Conservation (phyloP, 805 yeast species). For the Candida oleophila region DNA sequence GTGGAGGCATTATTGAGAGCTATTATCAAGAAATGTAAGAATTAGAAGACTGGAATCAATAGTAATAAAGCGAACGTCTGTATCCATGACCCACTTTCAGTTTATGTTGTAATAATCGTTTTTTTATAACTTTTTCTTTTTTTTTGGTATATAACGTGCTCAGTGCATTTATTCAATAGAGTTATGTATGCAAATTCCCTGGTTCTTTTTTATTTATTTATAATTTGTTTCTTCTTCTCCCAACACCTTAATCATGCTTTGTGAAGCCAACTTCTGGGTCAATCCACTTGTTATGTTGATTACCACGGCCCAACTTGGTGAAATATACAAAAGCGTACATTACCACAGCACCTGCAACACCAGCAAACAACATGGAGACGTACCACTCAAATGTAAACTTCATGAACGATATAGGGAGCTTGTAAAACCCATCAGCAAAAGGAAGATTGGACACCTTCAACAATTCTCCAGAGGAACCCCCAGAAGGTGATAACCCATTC, state of each 20-base stretch:
- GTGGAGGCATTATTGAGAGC: constrained; percentile 35
- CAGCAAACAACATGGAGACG: not conserved
- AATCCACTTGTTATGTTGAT: constrained; percentile 6
- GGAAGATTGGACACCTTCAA: constrained; percentile 26
- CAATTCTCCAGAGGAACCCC: constrained; percentile 13
- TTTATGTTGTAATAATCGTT: no score
- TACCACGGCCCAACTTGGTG: constrained; percentile 6
- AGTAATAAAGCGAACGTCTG: not conserved
- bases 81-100: not conserved
- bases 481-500: constrained; percentile 20
- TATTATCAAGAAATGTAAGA: constrained; percentile 36
- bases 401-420: constrained; percentile 22
- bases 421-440: constrained; percentile 39
- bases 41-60: not conserved
- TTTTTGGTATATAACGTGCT: no score
- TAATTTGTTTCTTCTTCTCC: not conserved
- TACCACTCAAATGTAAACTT: not conserved
- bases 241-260: constrained; percentile 2
- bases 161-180: no score
- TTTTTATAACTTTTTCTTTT: no score
- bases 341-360: not conserved
- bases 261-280: constrained; percentile 4
- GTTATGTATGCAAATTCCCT: no score
- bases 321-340: not conserved
- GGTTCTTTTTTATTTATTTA: not conserved